A percentile compares a stretch with the other conserved stretches of the same genome.
Conservation (phyloP, 192 early-diverging fungal species). For the Gryganskiella cystojenkinii region DNA sequence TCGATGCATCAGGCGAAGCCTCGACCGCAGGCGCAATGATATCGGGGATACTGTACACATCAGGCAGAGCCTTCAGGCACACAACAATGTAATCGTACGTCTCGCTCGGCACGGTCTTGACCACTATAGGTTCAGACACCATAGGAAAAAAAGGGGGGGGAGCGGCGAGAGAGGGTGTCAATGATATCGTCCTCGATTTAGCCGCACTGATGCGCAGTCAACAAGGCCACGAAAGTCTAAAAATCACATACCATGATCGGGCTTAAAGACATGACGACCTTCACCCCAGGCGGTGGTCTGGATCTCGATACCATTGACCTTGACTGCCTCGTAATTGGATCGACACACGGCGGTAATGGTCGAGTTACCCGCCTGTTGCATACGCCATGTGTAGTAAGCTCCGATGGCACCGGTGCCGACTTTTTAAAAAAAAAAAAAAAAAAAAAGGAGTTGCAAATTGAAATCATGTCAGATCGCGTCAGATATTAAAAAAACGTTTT, state of each 20-base stretch:
- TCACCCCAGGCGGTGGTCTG: conserved; percentile 65
- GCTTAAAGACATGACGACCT: conserved; percentile 60
- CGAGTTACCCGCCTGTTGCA: conserved; percentile 60
- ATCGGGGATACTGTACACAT: conserved; percentile 63
- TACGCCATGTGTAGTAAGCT: conserved; percentile 71
- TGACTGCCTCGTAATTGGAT: conserved; percentile 71
- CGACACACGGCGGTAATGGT: conserved; percentile 71
- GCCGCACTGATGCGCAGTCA: not conserved
- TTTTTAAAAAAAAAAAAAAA: not conserved
- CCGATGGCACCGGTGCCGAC: conserved; percentile 82
- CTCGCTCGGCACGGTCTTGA: conserved; percentile 56
- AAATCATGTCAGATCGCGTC: not conserved
- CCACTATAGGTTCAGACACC: conserved; percentile 7
- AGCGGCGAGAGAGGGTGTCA: not conserved
- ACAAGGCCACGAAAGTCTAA: not conserved
- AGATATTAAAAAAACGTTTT: too few species aligned
- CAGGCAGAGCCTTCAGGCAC: conserved; percentile 76
- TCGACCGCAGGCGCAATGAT: conserved; percentile 66
- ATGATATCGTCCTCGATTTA: not conserved
- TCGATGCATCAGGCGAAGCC: conserved; percentile 58
- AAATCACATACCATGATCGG: conserved; percentile 54
- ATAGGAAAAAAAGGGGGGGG: not conserved
- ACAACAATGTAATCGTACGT: conserved; percentile 70
- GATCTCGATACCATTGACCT: conserved; percentile 65
- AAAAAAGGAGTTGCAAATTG: not conserved